Evolutionary conservation across 2,329 filamentous ascomycete species (phyloP).

Genomic region (Cyphellophora attinorum): DNA sequence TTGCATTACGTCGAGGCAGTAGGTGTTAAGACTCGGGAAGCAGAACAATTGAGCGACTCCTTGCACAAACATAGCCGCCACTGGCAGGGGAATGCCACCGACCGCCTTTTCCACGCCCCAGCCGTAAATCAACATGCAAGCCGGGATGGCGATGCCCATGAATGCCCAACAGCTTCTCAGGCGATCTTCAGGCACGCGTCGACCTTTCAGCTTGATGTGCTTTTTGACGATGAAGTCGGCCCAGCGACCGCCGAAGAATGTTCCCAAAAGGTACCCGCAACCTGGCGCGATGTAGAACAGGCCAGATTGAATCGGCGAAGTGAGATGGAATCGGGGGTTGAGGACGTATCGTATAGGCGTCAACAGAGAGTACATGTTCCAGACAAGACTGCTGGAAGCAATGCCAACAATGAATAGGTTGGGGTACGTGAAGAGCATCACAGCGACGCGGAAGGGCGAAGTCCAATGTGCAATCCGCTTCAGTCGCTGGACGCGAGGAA

Average conservation of each 20-base stretch:
- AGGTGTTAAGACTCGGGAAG: constrained; percentile 67
- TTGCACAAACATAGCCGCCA: constrained; percentile 65
- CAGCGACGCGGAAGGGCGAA: constrained; percentile 53
- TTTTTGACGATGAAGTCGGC: constrained; percentile 57
- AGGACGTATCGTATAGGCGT: constrained; percentile 64
- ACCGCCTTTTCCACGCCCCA: constrained; percentile 50
- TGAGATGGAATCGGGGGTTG: constrained; percentile 63
- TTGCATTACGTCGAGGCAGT: constrained; percentile 76
- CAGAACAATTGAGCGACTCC: constrained; percentile 67
- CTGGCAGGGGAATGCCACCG: constrained; percentile 49
- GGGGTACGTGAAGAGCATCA: constrained; percentile 57
- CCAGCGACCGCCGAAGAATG: constrained; percentile 62
- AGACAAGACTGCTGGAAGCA: constrained; percentile 55
- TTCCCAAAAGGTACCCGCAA: constrained; percentile 58
- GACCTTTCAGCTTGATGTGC: constrained; percentile 51
- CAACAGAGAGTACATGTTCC: constrained; percentile 65
- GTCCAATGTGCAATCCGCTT: constrained; percentile 52
- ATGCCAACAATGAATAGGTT: constrained; percentile 57
- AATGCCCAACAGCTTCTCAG: constrained; percentile 51
- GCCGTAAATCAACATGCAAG: constrained; percentile 59
- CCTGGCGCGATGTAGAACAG: constrained; percentile 69
- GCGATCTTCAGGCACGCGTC: constrained; percentile 59
- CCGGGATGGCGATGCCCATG: constrained; percentile 48
- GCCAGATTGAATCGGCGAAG: constrained; percentile 55
- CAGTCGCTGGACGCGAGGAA: constrained; percentile 37